Evolutionary conservation across 441 rosid genomes (phyloP).

Genomic region (Aquilaria agallochum): DNA sequence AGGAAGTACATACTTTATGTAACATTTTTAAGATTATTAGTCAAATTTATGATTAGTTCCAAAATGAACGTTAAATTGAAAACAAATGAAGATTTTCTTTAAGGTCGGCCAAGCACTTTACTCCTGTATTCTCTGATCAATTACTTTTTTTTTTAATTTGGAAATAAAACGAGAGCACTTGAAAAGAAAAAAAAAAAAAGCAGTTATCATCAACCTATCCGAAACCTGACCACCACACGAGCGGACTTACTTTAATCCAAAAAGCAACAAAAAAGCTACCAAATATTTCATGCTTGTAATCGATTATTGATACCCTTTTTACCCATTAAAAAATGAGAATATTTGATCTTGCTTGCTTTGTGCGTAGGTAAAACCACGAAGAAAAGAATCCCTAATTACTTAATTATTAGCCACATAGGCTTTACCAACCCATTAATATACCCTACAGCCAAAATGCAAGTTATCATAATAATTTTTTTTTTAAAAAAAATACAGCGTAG

Average conservation of each 20-base stretch:
- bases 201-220: too few relatives aligned
- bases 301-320: not conserved
- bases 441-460: constrained; percentile 13
- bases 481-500: not conserved
- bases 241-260: constrained; percentile 19
- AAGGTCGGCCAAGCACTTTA: too few relatives aligned
- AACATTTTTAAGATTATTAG: too few relatives aligned
- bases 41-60: too few relatives aligned
- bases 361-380: constrained; percentile 13
- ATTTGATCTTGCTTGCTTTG: constrained; percentile 13
- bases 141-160: too few relatives aligned
- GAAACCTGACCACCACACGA: constrained; percentile 24
- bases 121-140: too few relatives aligned
- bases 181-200: too few relatives aligned
- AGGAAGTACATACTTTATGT: too few relatives aligned
- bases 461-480: constrained; percentile 2
- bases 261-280: not conserved
- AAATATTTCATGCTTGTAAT: not conserved
- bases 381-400: constrained; percentile 11
- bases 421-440: constrained; percentile 25
- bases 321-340: not conserved
- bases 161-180: too few relatives aligned
- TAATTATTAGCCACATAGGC: constrained; percentile 15
- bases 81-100: too few relatives aligned
- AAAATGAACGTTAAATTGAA: too few relatives aligned